These are phyloP conservation scores for Syncephalis fuscata DNA, from an alignment of 371 early-diverging fungal species.

Conservation along the genomic window DNA sequence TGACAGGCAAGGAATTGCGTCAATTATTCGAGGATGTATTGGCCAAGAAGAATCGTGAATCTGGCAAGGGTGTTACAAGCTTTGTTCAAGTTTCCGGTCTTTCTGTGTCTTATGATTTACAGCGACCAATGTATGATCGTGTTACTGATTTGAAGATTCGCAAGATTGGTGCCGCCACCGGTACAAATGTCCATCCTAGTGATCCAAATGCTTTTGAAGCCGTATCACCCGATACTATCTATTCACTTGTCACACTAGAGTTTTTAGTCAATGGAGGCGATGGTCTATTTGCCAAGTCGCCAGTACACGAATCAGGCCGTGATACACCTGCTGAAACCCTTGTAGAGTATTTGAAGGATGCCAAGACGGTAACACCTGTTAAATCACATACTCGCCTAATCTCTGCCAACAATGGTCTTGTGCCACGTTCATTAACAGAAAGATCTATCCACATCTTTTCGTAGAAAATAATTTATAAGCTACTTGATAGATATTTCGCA, in stretches of 20 bases:
- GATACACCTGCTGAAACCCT: too few species aligned
- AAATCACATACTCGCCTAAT: too few species aligned
- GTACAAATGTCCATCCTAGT: slow-evolving; percentile 3
- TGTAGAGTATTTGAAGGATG: too few species aligned
- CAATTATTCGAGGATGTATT: slow-evolving; percentile 21
- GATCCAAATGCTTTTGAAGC: slow-evolving; percentile 3
- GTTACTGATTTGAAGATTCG: too few species aligned
- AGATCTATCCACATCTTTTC: too few species aligned
- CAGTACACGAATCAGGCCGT: background rate
- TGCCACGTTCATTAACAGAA: too few species aligned
- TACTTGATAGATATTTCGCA: too few species aligned
- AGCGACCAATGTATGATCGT: too few species aligned
- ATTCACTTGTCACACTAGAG: slow-evolving; percentile 29
- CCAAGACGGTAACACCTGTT: too few species aligned
- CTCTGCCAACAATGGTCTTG: too few species aligned
- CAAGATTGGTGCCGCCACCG: slow-evolving; percentile 3
- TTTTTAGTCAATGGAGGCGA: slow-evolving; percentile 41
- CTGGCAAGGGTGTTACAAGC: slow-evolving; percentile 14
- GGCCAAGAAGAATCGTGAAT: slow-evolving; percentile 4
- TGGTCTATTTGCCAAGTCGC: slow-evolving; percentile 17
- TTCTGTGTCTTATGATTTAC: too few species aligned
- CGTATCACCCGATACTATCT: slow-evolving; percentile 14
- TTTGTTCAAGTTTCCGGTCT: slow-evolving; percentile 16
- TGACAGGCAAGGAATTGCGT: slow-evolving; percentile 23
- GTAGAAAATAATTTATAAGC: too few species aligned